Evolutionary conservation across 1,139 yeast species (phyloP), one percentile per base, ranked within the genome.

Genomic region (Nakaseomyces uthaithaninus): DNA sequence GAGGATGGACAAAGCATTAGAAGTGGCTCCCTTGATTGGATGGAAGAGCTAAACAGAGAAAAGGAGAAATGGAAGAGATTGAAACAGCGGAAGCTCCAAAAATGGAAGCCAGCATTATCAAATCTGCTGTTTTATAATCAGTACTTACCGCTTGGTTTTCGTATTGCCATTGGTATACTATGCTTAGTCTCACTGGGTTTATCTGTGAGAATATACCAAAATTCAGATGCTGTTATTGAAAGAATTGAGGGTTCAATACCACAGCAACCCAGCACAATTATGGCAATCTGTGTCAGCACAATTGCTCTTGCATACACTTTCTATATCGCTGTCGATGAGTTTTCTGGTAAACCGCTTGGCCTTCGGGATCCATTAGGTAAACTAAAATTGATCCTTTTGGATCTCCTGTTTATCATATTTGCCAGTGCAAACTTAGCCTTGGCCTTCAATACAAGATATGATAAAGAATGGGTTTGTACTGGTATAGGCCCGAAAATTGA

Each of bases 261-360:
- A 2, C 95, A 86, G 57, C 91, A 85, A 59, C 82, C 97, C 16
- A 80, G 94, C 52, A 85, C 96, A 0, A 77, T 87, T 40, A 86
- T 91, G 95, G 94, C 96, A 1, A 72, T 89, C 2, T 77, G 77
- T 38, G 95, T 89, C 7, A 91, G 87, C 59, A 68, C 87, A 25
- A 68, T 78, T 49, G 95, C 95, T 2, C 65, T 86, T 28, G 74
- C 76, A 0, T 91, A 91, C 57, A 71, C 87, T 44, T 65, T 78
- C 9, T 87, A 84, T 62, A 85, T 89, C 59, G 78, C 95, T 2
- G 80, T 78, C 53, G 97, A 91, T 62, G 98, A 91, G 60, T 89
- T 85, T 60, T 73, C 80, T 18, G 94, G 96, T 16, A 82, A 85
- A 57, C 98, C 97, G 0, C 63, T 91, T 40, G 98, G 53, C 1